Percentiles rank a stretch among this genome's conserved stretches.
These are phyloP conservation scores for Aspergillus sclerotioniger DNA, from an alignment of 495 filamentous ascomycete genomes.

Conservation along the genomic window DNA sequence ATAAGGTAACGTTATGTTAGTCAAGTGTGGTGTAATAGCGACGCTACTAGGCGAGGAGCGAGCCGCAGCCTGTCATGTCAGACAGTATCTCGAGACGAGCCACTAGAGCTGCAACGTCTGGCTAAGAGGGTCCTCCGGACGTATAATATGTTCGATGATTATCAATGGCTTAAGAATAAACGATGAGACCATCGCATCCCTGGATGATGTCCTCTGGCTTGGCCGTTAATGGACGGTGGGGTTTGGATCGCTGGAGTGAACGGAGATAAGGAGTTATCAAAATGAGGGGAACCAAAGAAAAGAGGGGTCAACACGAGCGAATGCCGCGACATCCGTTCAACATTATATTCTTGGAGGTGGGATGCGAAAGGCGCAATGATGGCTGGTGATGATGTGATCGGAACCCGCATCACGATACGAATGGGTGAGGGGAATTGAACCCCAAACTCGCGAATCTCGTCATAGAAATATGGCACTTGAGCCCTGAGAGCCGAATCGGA, in stretches of 20 bases:
- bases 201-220: conserved; percentile 19
- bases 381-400: conserved; percentile 41
- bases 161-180: conserved; percentile 5
- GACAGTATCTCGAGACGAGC: neutral
- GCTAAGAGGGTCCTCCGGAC: neutral
- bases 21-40: conserved; percentile 9
- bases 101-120: neutral
- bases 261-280: conserved; percentile 12
- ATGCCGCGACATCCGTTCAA: neutral
- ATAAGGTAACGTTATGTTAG: conserved; percentile 8
- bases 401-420: conserved; percentile 6
- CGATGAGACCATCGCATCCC: conserved; percentile 19
- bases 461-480: too few relatives aligned
- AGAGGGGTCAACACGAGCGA: conserved; percentile 1
- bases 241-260: neutral
- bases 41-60: neutral
- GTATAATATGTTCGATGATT: neutral
- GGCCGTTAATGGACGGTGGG: conserved; percentile 3
- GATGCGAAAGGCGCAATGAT: conserved; percentile 1
- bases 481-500: too few relatives aligned
- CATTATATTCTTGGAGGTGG: neutral
- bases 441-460: neutral
- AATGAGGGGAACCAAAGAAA: conserved; percentile 4
- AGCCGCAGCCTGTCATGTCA: neutral
- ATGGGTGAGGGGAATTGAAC: neutral